Evolutionary conservation across 2,329 filamentous ascomycete species (phyloP), one percentile per base, ranked within the genome.

Genomic region (Coniochaeta sp.): DNA sequence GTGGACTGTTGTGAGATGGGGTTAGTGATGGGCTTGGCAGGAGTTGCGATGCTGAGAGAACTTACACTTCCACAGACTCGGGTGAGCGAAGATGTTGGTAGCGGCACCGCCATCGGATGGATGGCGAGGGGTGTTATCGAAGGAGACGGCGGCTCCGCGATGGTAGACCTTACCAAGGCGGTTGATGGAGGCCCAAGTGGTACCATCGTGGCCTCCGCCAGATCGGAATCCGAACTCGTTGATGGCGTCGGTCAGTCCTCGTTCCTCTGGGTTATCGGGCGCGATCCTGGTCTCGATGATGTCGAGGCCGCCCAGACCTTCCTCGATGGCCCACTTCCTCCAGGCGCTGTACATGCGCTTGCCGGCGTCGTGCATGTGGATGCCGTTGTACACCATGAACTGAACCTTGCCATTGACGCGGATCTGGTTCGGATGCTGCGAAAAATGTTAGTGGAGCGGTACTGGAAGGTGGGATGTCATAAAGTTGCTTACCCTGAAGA

Each of bases 281-380:
- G 33, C 50, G 50, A 58, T 43, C 6, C 22, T 8, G 34, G 61
- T 61, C 56, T 62, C 61, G 28, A 61, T 62, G 38, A 62, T 40
- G 44, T 62, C 61, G 19, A 62, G 12, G 7, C 57, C 57, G 17
- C 59, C 61, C 14, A 62, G 50, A 19, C 28, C 57, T 16, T 59
- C 61, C 57, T 62, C 61, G 19, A 55, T 38, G 16, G 61, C 61
- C 61, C 61, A 62, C 28, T 36, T 26, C 19, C 61, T 59, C 56
- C 56, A 62, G 38, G 57, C 17, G 61, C 61, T 31, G 63, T 62
- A 59, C 16, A 62, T 64, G 9, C 64, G 61, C 68, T 75, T 19
- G 67, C 64, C 22, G 67, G 70, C 14, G 70, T 74, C 17, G 26
- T 59, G 58, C 31, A 62, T 59, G 34, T 59, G 47, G 5, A 9